A percentile compares a stretch with the other conserved stretches of the same genome.
phyloP scores from a whole-genome alignment of 1,284 basidiomycete genomes.

The Ustilago bromivora region DNA sequence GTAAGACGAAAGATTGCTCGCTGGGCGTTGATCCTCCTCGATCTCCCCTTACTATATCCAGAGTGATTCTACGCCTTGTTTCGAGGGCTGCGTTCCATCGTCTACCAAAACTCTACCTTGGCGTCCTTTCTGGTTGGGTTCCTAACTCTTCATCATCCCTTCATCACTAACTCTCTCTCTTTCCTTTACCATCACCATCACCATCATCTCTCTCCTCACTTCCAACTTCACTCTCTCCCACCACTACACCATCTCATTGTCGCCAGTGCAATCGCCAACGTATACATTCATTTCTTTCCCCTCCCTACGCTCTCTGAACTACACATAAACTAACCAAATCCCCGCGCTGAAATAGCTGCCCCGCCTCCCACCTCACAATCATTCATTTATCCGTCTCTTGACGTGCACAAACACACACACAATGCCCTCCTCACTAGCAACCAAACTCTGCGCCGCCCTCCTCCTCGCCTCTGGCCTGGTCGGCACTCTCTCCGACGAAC shows the following conservation, averaged over 20 bases:
- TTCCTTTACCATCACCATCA: constrained; percentile 5
- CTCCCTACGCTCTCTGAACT: neutral
- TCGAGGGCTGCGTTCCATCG: neutral
- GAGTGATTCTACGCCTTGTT: constrained; percentile 8
- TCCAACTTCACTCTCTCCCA: neutral
- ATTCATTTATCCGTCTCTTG: neutral
- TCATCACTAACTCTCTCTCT: neutral
- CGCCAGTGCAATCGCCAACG: neutral
- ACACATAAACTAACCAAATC: constrained; percentile 6
- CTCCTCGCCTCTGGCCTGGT: constrained; percentile 20
- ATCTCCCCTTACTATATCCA: neutral
- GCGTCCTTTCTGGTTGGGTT: constrained; percentile 1
- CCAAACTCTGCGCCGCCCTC: constrained; percentile 21
- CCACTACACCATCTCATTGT: constrained; percentile 3
- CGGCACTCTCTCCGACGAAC: constrained; percentile 14
- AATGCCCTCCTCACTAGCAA: constrained; percentile 22
- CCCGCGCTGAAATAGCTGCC: constrained; percentile 33
- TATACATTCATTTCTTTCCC: neutral
- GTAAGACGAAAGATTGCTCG: constrained; percentile 14
- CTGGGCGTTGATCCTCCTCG: constrained; percentile 6
- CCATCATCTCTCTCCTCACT: constrained; percentile 1
- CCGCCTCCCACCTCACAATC: neutral
- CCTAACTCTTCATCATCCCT: constrained; percentile 2
- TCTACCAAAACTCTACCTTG: neutral
- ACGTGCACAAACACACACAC: constrained; percentile 2